These are phyloP conservation scores for Trichoderma harzianum DNA, from an alignment of 2,329 filamentous ascomycete species.

Conservation along the genomic window DNA sequence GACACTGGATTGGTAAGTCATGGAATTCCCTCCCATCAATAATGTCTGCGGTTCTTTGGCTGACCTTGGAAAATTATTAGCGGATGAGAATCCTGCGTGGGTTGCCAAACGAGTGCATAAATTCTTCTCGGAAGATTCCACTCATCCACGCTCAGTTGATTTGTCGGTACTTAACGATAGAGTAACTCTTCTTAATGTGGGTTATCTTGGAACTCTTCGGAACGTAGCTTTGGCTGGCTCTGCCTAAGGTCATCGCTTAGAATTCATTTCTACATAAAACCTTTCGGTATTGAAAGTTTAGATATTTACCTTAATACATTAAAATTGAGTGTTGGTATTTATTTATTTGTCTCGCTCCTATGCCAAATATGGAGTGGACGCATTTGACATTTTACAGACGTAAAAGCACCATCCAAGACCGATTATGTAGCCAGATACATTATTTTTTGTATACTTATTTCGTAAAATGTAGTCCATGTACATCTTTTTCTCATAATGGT, in stretches of 20 bases:
- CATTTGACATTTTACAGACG: background rate
- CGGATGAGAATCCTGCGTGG: background rate
- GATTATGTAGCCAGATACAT: background rate
- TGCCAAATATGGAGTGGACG: fast-evolving
- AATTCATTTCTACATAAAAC: background rate
- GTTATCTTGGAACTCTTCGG: background rate
- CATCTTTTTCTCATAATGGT: background rate
- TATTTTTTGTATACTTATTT: background rate
- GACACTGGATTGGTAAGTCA: background rate
- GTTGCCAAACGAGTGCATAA: background rate
- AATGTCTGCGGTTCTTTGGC: background rate
- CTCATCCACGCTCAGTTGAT: background rate
- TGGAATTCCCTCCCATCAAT: no score
- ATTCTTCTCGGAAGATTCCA: background rate
- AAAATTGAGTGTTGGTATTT: background rate
- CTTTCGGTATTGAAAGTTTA: background rate
- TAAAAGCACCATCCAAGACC: background rate
- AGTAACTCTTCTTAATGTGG: background rate
- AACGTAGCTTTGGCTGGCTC: background rate
- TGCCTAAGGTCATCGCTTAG: background rate
- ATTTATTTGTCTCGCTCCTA: background rate
- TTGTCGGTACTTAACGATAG: background rate
- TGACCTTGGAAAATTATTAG: background rate
- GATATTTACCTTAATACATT: background rate
- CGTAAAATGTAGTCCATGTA: background rate